phyloP scores from a whole-genome alignment of 495 filamentous ascomycete species.

The Xanthoparmelia taractica region DNA sequence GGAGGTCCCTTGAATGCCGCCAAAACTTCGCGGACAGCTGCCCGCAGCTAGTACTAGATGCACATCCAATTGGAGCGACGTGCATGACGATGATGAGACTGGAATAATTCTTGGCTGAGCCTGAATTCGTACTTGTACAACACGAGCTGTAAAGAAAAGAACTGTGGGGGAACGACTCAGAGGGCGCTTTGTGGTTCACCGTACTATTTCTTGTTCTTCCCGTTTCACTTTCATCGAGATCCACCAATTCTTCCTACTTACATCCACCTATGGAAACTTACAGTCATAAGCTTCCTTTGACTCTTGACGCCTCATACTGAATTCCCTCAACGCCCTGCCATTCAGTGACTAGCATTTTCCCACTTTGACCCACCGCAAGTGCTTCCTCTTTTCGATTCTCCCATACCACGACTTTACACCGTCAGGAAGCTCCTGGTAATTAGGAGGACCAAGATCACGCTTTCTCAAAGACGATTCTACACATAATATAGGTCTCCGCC shows the following conservation, averaged over 20 bases:
- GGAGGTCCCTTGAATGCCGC: neutral
- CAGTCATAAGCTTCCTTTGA: neutral
- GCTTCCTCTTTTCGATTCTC: neutral
- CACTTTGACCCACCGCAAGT: neutral
- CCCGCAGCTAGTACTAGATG: neutral
- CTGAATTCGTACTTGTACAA: neutral
- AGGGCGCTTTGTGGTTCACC: slow-evolving; percentile 7
- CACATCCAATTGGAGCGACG: neutral
- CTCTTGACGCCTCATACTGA: neutral
- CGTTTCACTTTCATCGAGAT: too few species aligned
- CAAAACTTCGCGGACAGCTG: neutral
- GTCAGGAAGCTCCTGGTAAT: neutral
- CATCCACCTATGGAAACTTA: neutral
- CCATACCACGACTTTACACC: neutral
- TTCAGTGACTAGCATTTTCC: neutral
- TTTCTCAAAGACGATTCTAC: neutral
- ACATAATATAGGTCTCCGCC: neutral
- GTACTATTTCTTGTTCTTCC: neutral
- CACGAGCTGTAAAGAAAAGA: slow-evolving; percentile 1
- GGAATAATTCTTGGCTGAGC: neutral
- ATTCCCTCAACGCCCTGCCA: neutral
- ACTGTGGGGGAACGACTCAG: neutral
- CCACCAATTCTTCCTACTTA: neutral
- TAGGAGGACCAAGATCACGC: neutral
- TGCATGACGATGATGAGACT: neutral